These are phyloP conservation scores for Xerocomus nothofagi DNA, from an alignment of 1,284 basidiomycete species.

Conservation along the genomic window DNA sequence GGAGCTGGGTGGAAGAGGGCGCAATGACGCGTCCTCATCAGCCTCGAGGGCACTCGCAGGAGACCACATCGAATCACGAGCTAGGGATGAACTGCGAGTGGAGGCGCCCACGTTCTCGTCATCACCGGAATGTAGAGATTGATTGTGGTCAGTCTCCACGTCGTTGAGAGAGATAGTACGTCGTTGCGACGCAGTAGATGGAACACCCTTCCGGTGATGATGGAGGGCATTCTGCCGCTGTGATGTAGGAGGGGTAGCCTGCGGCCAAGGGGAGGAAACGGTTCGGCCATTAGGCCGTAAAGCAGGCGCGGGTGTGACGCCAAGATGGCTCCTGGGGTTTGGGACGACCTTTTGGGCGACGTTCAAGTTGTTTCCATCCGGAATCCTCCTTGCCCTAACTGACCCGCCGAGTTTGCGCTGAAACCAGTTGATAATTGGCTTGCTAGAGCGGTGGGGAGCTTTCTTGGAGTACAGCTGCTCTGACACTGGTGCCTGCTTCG, in stretches of 20 bases:
- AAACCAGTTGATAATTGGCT: slow-evolving; percentile 91
- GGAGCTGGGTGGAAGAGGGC: slow-evolving; percentile 82
- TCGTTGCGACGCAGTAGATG: slow-evolving; percentile 40
- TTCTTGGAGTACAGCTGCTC: slow-evolving; percentile 51
- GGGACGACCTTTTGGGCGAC: slow-evolving; percentile 14
- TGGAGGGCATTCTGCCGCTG: slow-evolving; percentile 29
- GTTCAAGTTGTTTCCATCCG: slow-evolving; percentile 32
- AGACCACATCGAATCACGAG: slow-evolving; percentile 72
- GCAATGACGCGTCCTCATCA: slow-evolving; percentile 86
- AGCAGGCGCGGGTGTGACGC: slow-evolving; percentile 15
- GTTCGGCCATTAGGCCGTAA: slow-evolving; percentile 34
- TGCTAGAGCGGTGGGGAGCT: slow-evolving; percentile 63
- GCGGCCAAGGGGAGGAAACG: slow-evolving; percentile 33
- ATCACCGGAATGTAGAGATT: slow-evolving; percentile 41
- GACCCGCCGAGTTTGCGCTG: slow-evolving; percentile 81
- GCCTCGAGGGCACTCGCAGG: slow-evolving; percentile 73
- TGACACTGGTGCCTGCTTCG: slow-evolving; percentile 30
- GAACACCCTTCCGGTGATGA: slow-evolving; percentile 35
- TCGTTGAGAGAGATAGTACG: slow-evolving; percentile 68
- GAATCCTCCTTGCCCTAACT: slow-evolving; percentile 48
- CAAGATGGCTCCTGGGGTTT: slow-evolving; percentile 20
- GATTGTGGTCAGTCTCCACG: slow-evolving; percentile 37
- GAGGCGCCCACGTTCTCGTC: slow-evolving; percentile 45
- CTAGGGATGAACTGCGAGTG: slow-evolving; percentile 52
- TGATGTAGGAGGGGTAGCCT: slow-evolving; percentile 14